Base-by-base conservation (phyloP, 2,329 filamentous ascomycete species). In the Alternaria atra region DNA sequence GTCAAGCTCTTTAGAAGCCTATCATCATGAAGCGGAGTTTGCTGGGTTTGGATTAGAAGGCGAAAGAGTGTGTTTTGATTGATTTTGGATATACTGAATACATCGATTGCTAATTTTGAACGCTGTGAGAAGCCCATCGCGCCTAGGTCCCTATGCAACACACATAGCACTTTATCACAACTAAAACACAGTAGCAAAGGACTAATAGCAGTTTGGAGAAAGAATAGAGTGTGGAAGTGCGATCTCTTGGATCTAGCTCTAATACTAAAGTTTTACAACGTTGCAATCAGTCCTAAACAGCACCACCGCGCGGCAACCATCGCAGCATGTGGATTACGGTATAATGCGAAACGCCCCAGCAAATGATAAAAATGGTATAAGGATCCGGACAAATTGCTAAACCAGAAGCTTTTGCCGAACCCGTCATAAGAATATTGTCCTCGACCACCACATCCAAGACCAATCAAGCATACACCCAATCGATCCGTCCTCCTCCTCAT, bases 311-410 rank as follows among this genome's bases (percentile, higher is more conserved):
- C 61, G 30, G 55, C 55, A 59, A 54, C 48, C 29, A 62, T 64
- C 61, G 60, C 62, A 58, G 55, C 37, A 54, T 58, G 64, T 66
- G 65, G 66, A 74, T 73, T 73, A 74, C 72, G 75, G 75, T 78
- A 78, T 78, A 77, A 75, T 74, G 75, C 74, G 59, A 73, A 76
- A 58, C 51, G 40, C 56, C 51, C 55, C 34, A 61, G 54, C 56
- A 65, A 60, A 64, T 65, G 64, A 66, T 68, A 72, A 70, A 48
- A 52, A 55, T 69, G 69, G 68, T 73, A 72, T 72, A 67, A 71
- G 67, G 65, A 65, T 60, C 48, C 61, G 50, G 51, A 53, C 44
- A 54, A 29, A 29, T 61, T 61, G 58, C 65, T 54, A 23, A 58
- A 57, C 60, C 61, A 66, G 64, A 67, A 73, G 66, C 65, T 63